Base-by-base conservation (phyloP, 192 early-diverging fungal species). In the Thamnidium elegans region DNA sequence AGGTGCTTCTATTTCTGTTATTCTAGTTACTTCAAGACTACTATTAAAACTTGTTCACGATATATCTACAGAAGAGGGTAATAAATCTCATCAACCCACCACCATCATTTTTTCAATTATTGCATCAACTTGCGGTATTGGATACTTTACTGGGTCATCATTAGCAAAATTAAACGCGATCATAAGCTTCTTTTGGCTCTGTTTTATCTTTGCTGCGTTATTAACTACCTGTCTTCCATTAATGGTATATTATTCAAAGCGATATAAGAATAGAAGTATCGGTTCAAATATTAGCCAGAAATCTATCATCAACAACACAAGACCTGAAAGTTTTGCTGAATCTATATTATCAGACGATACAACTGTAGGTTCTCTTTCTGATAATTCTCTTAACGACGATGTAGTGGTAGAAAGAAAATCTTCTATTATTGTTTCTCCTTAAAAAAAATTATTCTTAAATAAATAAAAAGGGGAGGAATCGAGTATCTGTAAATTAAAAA, bases 161-260 rank as follows among this genome's bases (percentile, higher is more conserved):
- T 31, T 55, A 17, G 30, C 54, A 8, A 31, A 26, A 8, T n/a
- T 55, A 8, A 32, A 34, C n/a, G 17, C 31, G 31, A 31, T 15
- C n/a, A 55, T 31, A 9, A 30, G 54, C 1, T n/a, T 32, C n/a
- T 55, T 55, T 55, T 55, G 54, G 54, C 30, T 55, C 32, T 55
- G 15, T 7, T 32, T 31, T 3, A 55, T n/a, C 31, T 8, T 55
- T n/a, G 30, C 32, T 19, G n/a, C 13, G 30, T n/a, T 55, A 17
- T 15, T 30, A 3, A 5, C 30, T 19, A 55, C 54, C 30, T 55
- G 54, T 34, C 10, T 31, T 8, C 54, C 54, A n/a, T 55, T 55
- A 32, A 55, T 55, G 54, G 6, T 17, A 17, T 31, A 19, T 55
- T 55, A 55, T 34, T 39, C 36, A 39, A 10, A 39, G 26, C 26